Conservation (phyloP, 306 rosid species). For the Begonia fuchsioides region DNA sequence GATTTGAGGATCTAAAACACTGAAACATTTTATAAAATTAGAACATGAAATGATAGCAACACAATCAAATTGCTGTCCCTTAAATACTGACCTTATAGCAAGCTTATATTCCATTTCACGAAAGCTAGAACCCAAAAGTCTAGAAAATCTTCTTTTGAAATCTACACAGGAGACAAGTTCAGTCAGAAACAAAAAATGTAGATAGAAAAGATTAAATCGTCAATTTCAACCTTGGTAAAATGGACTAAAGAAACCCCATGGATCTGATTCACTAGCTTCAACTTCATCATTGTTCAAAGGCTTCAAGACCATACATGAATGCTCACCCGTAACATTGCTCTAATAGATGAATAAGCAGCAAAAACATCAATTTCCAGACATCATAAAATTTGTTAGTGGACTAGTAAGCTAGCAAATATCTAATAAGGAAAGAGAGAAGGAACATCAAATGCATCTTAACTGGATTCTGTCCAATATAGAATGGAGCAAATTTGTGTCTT, state of each 20-base stretch:
- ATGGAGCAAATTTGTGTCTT: slow-evolving; percentile 80
- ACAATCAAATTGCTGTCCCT: slow-evolving; percentile 1
- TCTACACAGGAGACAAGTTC: slow-evolving; percentile 24
- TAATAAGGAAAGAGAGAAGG: neutral
- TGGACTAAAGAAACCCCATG: slow-evolving; percentile 55
- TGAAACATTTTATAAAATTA: slow-evolving; percentile 23
- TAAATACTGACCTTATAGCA: slow-evolving; percentile 62
- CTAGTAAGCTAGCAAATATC: neutral
- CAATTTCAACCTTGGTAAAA: slow-evolving; percentile 49
- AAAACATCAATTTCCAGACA: neutral
- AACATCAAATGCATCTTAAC: slow-evolving; percentile 39
- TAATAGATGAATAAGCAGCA: slow-evolving; percentile 16
- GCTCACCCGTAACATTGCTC: slow-evolving; percentile 88
- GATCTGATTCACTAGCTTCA: slow-evolving; percentile 49
- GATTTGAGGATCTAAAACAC: slow-evolving; percentile 83
- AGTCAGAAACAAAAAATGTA: neutral
- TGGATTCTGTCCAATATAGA: slow-evolving; percentile 87
- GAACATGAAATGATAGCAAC: slow-evolving; percentile 12
- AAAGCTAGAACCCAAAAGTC: slow-evolving; percentile 51
- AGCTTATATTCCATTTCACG: slow-evolving; percentile 65
- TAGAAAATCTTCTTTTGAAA: slow-evolving; percentile 64
- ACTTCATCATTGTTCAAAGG: slow-evolving; percentile 79
- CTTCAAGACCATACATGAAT: slow-evolving; percentile 78
- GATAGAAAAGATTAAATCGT: neutral
- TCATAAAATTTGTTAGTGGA: neutral